phyloP scores from a whole-genome alignment of 2,329 filamentous ascomycete genomes.

The Rutstroemia sp. region DNA sequence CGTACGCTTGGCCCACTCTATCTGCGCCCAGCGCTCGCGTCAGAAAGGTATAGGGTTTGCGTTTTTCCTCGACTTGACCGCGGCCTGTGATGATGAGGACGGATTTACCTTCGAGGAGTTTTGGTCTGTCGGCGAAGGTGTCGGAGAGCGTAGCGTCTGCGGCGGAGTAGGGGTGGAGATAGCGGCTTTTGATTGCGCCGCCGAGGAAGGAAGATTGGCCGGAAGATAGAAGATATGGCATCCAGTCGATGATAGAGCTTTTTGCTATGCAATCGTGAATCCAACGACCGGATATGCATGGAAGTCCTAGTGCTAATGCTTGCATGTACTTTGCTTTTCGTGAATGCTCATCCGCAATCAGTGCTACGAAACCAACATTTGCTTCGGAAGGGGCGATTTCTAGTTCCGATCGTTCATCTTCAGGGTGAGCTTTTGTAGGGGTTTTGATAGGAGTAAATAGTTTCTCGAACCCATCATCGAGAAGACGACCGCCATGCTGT shows the following conservation, averaged over 20 bases:
- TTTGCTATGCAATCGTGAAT: constrained; percentile 62
- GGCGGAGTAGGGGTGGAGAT: constrained; percentile 54
- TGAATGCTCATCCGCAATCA: constrained; percentile 81
- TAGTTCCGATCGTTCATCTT: constrained; percentile 33
- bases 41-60: constrained; percentile 72
- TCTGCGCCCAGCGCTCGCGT: constrained; percentile 70
- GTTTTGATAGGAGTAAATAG: constrained; percentile 51
- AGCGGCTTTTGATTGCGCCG: constrained; percentile 69
- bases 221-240: constrained; percentile 75
- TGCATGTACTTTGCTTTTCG: constrained; percentile 91
- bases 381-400: constrained; percentile 45
- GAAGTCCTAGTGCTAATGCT: constrained; percentile 80
- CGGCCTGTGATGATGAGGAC: constrained; percentile 68
- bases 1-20: constrained; percentile 56
- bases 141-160: constrained; percentile 46
- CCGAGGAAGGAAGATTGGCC: constrained; percentile 72
- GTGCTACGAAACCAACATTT: constrained; percentile 66
- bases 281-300: constrained; percentile 80
- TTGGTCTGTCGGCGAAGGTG: constrained; percentile 52
- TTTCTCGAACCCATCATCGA: constrained; percentile 72
- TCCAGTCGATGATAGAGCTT: constrained; percentile 61
- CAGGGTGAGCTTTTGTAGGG: constrained; percentile 10
- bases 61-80: constrained; percentile 52
- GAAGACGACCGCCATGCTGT: constrained; percentile 62
- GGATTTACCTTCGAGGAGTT: constrained; percentile 54